Conservation (phyloP, 1,284 basidiomycete species). For the Malassezia arunalokei region DNA sequence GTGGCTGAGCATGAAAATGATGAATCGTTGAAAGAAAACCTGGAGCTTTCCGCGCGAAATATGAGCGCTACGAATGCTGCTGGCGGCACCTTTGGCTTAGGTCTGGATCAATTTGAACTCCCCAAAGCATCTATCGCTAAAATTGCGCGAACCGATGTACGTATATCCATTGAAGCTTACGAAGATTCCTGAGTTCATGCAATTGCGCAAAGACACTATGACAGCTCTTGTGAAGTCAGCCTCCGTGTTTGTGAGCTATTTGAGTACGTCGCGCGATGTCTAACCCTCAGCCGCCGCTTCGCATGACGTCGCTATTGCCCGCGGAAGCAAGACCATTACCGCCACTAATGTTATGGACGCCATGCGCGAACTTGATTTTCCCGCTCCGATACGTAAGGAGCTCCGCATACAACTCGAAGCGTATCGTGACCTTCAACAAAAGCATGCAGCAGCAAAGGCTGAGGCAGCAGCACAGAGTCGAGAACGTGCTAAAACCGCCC, state of each 20-base stretch:
- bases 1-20: background rate
- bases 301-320: constrained; percentile 16
- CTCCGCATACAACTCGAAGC: constrained; percentile 16
- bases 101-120: constrained; percentile 19
- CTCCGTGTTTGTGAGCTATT: constrained; percentile 20
- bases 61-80: constrained; percentile 15
- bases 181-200: constrained; percentile 16
- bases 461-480: constrained; percentile 10
- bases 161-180: background rate
- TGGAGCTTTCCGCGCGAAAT: background rate
- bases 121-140: constrained; percentile 17
- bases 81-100: constrained; percentile 16
- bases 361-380: constrained; percentile 19
- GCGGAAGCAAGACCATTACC: constrained; percentile 18
- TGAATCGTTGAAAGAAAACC: background rate
- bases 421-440: constrained; percentile 13
- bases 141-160: constrained; percentile 12
- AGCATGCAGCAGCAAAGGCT: constrained; percentile 2
- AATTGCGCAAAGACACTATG: constrained; percentile 17
- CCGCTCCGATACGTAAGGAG: constrained; percentile 11
- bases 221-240: constrained; percentile 17
- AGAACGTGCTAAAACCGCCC: constrained; percentile 5
- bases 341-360: constrained; percentile 16
- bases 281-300: constrained; percentile 14
- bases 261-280: constrained; percentile 8